Base-by-base conservation (phyloP, 139 green algal genomes). In the Chlamydomonas asymmetrica region DNA sequence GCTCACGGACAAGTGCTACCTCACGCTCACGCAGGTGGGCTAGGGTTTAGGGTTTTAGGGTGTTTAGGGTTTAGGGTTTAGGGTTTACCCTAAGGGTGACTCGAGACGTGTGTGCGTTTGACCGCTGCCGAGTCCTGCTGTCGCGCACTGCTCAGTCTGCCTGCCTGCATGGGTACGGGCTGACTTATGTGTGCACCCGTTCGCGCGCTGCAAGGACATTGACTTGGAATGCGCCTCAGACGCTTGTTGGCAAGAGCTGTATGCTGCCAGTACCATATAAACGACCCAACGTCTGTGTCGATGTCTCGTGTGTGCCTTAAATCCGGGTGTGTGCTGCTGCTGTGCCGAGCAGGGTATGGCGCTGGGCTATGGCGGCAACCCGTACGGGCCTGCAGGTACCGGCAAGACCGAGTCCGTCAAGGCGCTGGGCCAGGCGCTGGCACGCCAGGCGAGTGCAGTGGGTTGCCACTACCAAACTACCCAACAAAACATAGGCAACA, bases 361-460 rank as follows among this genome's bases (percentile, higher is more conserved):
- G 0, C 82, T 93, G 20, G 92, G 92, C 6, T 94, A 93, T 61
- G 92, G 92, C 38, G 92, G 92, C 60, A 96, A 95, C 80, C 90
- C 90, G 0, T 95, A 95, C 62, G 92, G 92, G 27, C 92, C 92
- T 57, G 73, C 73, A 57, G 89, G 89, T 27, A 96, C 92, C 9
- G 92, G 92, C 49, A 96, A 96, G 88, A 96, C 92, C 6, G 92
- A 96, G 80, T 91, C 82, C 49, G 92, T 96, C 20, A 96, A 96
- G 78, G 91, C 92, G 22, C 82, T 96, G 66, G 92, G 88, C 16
- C 88, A 93, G 80, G 87, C 82, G 23, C 65, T 92, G 63, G 87
- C 73, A 0, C 71, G 87, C 7, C 82, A 90, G 80, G 82, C 85
- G 66, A 52, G 71, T 73, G 23, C 16, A 59, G 35, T 25, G 60